Conservation (phyloP, 1,139 yeast species). For the Yamadazyma taylorii region DNA sequence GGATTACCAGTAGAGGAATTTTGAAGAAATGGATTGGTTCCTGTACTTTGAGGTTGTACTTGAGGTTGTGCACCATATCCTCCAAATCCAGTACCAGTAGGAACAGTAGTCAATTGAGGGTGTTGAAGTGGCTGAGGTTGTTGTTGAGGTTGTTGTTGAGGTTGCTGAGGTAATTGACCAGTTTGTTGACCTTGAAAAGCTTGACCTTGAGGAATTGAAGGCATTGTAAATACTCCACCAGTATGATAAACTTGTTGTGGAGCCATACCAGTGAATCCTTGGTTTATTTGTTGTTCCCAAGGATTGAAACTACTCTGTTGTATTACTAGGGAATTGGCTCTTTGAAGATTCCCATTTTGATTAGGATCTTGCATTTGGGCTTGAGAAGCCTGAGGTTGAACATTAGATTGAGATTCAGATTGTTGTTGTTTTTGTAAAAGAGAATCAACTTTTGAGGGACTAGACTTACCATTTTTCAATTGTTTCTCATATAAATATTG, state of each 20-base stretch:
- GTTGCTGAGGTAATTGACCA: conserved; percentile 15
- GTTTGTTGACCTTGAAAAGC: conserved; percentile 12
- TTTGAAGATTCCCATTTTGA: conserved; percentile 15
- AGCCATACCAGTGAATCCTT: conserved; percentile 3
- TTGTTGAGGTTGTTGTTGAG: conserved; percentile 12
- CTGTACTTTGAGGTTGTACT: conserved; percentile 22
- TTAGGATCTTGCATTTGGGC: not conserved
- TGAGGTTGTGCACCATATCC: conserved; percentile 42
- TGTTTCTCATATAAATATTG: conserved; percentile 69
- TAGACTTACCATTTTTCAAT: conserved; percentile 6
- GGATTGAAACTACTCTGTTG: conserved; percentile 49
- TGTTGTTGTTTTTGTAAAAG: conserved; percentile 7
- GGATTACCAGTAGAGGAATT: conserved; percentile 10
- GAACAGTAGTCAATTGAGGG: conserved; percentile 25
- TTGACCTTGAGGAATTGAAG: conserved; percentile 15
- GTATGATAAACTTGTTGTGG: conserved; percentile 13
- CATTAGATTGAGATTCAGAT: conserved; percentile 15
- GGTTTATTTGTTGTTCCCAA: conserved; percentile 30
- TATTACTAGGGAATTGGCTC: conserved; percentile 34
- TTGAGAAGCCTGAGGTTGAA: conserved; percentile 14
- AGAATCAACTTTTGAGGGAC: conserved; percentile 6
- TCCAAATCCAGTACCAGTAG: conserved; percentile 62
- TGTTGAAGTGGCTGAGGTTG: conserved; percentile 8
- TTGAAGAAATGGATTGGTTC: conserved; percentile 29
- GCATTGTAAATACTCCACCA: conserved; percentile 14